Percentiles rank a stretch among this genome's conserved stretches.
phyloP scores from a whole-genome alignment of 2,329 filamentous ascomycete genomes.

The Ceratocystis lukuohia region DNA sequence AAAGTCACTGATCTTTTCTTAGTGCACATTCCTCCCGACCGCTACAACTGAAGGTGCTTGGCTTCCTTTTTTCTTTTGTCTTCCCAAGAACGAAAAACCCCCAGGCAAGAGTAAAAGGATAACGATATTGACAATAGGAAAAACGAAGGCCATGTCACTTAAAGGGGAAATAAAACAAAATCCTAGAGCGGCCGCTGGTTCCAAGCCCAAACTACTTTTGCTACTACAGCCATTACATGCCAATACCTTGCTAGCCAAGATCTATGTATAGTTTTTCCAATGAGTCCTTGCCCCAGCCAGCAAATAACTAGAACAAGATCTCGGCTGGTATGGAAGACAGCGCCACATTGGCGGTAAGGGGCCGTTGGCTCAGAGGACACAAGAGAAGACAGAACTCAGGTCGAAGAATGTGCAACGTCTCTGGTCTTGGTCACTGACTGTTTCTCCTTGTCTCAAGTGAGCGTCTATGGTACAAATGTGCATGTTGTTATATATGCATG shows the following conservation, averaged over 20 bases:
- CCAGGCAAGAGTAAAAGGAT: not conserved
- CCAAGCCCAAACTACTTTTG: too few relatives aligned
- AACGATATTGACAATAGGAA: too few relatives aligned
- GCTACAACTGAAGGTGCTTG: not conserved
- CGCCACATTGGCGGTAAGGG: not conserved
- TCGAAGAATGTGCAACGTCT: not conserved
- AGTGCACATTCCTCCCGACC: not conserved
- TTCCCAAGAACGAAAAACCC: not conserved
- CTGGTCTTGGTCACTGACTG: not conserved
- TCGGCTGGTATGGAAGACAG: not conserved
- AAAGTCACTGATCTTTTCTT: slow-evolving; percentile 6
- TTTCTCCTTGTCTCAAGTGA: too few relatives aligned
- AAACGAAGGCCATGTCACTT: too few relatives aligned
- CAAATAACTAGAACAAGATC: not conserved
- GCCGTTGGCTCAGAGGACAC: not conserved
- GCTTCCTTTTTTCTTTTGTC: not conserved
- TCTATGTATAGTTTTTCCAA: not conserved
- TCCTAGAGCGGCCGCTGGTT: too few relatives aligned
- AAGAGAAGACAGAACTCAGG: not conserved
- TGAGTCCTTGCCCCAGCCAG: not conserved
- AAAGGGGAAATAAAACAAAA: too few relatives aligned
- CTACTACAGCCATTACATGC: too few relatives aligned
- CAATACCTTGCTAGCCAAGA: not conserved
- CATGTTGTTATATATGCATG: not conserved
- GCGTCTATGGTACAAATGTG: too few relatives aligned